Evolutionary conservation across 179 eudicot genomes (phyloP).

Genomic region (Silene noctiflora): DNA sequence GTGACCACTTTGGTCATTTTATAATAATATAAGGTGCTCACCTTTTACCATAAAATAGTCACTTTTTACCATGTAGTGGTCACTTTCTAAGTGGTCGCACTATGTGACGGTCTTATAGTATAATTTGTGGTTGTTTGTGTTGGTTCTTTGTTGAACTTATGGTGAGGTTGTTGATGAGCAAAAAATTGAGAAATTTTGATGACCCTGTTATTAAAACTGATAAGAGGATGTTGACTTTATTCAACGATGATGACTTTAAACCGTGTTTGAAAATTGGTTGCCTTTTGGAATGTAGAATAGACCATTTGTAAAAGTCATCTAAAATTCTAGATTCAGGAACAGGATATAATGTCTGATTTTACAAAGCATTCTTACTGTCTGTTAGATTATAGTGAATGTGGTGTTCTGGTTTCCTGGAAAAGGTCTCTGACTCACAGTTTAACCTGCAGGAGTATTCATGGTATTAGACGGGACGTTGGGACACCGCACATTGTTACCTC

Average conservation of each 20-base stretch:
- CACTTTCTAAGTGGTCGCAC: too few relatives aligned
- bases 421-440: not conserved
- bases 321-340: not conserved
- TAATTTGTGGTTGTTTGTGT: not conserved
- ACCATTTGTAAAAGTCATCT: constrained; percentile 3
- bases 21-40: too few relatives aligned
- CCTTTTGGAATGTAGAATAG: constrained; percentile 11
- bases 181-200: not conserved
- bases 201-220: not conserved
- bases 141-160: constrained; percentile 15
- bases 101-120: too few relatives aligned
- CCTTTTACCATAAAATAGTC: too few relatives aligned
- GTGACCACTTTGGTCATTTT: too few relatives aligned
- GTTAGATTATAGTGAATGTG: constrained; percentile 14
- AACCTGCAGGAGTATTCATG: constrained; percentile 6
- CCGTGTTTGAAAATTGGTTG: constrained; percentile 1
- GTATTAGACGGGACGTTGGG: not conserved
- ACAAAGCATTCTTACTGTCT: constrained; percentile 11
- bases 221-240: constrained; percentile 6
- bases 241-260: not conserved
- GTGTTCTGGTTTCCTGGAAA: constrained; percentile 4
- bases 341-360: constrained; percentile 9
- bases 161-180: constrained; percentile 14
- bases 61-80: too few relatives aligned
- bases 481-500: not conserved